Conservation (phyloP, 441 rosid genomes). For the Isatis lusitanica region DNA sequence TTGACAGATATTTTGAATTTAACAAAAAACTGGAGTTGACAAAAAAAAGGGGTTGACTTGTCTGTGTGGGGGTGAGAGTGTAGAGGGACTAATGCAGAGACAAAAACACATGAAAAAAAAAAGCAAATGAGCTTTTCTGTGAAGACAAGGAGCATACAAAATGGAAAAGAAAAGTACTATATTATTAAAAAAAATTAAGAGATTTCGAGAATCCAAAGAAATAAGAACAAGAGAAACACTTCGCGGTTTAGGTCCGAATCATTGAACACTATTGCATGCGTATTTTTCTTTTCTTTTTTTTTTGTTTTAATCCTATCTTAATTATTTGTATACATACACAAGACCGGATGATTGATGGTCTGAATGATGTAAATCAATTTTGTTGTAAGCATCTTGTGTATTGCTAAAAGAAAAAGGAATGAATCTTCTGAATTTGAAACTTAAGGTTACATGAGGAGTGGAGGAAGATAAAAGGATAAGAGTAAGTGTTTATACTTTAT, state of each 20-base stretch:
- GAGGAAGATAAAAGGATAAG: too few relatives aligned
- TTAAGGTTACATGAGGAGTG: too few relatives aligned
- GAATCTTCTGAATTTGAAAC: too few relatives aligned
- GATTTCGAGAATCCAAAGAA: conserved; percentile 13
- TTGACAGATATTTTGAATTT: background rate
- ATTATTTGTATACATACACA: background rate
- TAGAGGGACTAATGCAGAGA: background rate
- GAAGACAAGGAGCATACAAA: background rate
- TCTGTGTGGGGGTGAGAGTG: conserved; percentile 5
- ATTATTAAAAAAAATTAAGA: background rate
- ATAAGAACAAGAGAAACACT: conserved; percentile 5
- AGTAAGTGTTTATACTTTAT: too few relatives aligned
- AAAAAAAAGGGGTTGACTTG: conserved; percentile 21
- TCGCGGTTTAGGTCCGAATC: background rate
- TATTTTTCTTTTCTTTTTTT: background rate
- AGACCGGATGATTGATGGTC: background rate
- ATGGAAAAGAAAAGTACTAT: background rate
- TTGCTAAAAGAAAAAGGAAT: too few relatives aligned
- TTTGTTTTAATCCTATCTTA: background rate
- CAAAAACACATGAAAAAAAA: conserved; percentile 1
- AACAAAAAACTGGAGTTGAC: conserved; percentile 8
- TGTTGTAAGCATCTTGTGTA: too few relatives aligned
- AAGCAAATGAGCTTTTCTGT: conserved; percentile 21
- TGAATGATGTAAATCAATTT: too few relatives aligned
- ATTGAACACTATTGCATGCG: conserved; percentile 15